phyloP scores from a whole-genome alignment of 805 yeast species.

The Brettanomyces custersianus region DNA sequence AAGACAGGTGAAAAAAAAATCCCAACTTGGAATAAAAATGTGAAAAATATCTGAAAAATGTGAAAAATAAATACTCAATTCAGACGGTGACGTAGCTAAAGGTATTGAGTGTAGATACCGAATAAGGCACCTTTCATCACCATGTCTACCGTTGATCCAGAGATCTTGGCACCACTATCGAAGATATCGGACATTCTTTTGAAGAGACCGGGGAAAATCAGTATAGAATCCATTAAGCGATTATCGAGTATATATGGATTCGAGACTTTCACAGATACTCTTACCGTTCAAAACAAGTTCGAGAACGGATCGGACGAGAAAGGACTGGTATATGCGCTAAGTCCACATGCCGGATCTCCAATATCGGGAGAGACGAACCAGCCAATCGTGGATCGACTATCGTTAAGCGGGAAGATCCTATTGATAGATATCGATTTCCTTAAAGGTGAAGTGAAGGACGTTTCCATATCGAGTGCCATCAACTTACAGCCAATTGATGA shows the following conservation, averaged over 20 bases:
- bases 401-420: conserved; percentile 27
- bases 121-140: not conserved
- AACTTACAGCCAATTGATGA: conserved; percentile 18
- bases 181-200: conserved; percentile 24
- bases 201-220: conserved; percentile 28
- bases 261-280: conserved; percentile 26
- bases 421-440: conserved; percentile 30
- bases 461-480: conserved; percentile 25
- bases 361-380: conserved; percentile 1
- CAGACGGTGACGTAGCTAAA: no score
- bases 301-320: not conserved
- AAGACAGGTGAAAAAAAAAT: no score
- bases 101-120: no score
- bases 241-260: conserved; percentile 29
- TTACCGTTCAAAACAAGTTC: conserved; percentile 27
- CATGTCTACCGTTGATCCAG: conserved; percentile 27
- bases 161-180: conserved; percentile 23
- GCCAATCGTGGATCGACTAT: conserved; percentile 19
- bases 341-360: conserved; percentile 14
- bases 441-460: conserved; percentile 16
- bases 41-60: no score
- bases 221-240: conserved; percentile 24
- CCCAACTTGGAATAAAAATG: no score
- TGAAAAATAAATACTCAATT: no score
- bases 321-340: conserved; percentile 20